Percentiles rank a stretch among this genome's conserved stretches.
Conservation (phyloP, 306 rosid species). For the Acacia crassicarpa region DNA sequence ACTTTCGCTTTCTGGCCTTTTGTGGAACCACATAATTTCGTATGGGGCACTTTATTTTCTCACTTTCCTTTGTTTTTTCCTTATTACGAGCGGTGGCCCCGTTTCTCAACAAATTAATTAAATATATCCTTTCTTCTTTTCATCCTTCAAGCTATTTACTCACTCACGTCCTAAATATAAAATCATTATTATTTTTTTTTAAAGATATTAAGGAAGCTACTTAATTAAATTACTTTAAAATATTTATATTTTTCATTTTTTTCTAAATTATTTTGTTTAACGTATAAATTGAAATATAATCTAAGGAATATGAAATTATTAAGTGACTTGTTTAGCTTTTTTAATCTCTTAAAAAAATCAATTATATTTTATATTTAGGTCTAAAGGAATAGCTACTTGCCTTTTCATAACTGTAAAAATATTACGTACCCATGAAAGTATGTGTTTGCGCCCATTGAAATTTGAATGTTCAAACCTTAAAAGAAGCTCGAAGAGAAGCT, state of each 20-base stretch:
- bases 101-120: neutral
- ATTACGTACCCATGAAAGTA: neutral
- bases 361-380: no score
- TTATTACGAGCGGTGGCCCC: constrained; percentile 33
- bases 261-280: no score
- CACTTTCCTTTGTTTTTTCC: constrained; percentile 35
- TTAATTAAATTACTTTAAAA: no score
- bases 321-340: no score
- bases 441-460: neutral
- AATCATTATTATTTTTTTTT: no score
- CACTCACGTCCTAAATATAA: no score
- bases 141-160: neutral
- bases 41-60: constrained; percentile 45
- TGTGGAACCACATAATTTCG: constrained; percentile 56
- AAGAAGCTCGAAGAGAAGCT: neutral
- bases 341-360: no score
- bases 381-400: neutral
- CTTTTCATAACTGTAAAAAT: neutral
- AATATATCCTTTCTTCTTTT: neutral
- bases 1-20: constrained; percentile 71
- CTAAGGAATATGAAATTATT: no score
- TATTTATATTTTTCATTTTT: no score
- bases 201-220: no score
- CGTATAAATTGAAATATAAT: no score
- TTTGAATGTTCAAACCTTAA: neutral